phyloP scores from a whole-genome alignment of 2,329 filamentous ascomycete genomes.

The Colletotrichum agaves region DNA sequence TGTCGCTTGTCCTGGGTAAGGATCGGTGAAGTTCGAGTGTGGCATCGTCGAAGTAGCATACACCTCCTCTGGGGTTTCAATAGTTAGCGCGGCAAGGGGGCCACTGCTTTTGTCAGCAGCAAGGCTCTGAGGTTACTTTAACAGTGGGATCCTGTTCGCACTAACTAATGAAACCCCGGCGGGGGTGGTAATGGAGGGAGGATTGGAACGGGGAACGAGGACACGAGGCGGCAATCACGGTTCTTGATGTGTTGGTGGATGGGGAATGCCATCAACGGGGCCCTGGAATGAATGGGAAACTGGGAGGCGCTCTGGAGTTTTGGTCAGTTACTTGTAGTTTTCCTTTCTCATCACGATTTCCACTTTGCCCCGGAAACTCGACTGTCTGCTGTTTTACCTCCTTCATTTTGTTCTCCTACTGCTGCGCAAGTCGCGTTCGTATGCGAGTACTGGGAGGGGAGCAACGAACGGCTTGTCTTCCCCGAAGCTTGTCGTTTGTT shows the following conservation, averaged over 20 bases:
- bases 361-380: background rate
- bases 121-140: no score
- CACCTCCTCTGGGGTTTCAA: no score
- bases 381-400: background rate
- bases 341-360: slow-evolving; percentile 1
- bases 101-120: no score
- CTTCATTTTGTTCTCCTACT: background rate
- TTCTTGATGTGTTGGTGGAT: background rate
- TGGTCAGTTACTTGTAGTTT: background rate
- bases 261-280: slow-evolving; percentile 14
- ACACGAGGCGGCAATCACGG: slow-evolving; percentile 17
- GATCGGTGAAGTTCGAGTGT: slow-evolving; percentile 9
- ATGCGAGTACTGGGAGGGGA: background rate
- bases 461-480: slow-evolving; percentile 11
- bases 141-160: no score
- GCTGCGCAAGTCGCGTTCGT: slow-evolving; percentile 5
- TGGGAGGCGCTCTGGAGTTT: background rate
- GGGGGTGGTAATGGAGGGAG: slow-evolving; percentile 5
- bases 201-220: background rate
- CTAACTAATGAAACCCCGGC: no score
- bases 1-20: slow-evolving; percentile 9
- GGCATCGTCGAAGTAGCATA: background rate
- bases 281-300: slow-evolving; percentile 28
- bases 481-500: slow-evolving; percentile 7
- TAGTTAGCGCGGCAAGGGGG: no score